phyloP scores from a whole-genome alignment of 1,284 basidiomycete genomes.

The Exsudoporus floridanus region DNA sequence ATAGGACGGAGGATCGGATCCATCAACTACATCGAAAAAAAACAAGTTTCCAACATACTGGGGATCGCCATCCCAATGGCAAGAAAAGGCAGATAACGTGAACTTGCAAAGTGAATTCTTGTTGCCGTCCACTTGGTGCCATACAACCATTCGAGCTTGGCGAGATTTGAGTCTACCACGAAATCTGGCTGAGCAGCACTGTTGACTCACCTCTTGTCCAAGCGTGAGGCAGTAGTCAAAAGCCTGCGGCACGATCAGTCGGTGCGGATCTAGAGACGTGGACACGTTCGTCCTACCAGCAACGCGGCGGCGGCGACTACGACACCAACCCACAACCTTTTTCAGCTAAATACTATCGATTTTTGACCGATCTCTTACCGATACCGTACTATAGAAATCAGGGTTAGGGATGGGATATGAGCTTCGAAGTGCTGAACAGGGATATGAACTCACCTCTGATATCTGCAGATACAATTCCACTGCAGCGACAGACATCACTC shows the following conservation, averaged over 20 bases:
- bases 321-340: not conserved
- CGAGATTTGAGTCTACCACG: not conserved
- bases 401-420: no score
- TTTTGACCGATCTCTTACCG: constrained; percentile 7
- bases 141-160: constrained; percentile 20
- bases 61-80: constrained; percentile 20
- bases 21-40: not conserved
- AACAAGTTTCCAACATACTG: constrained; percentile 2
- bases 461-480: constrained; percentile 18
- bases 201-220: constrained; percentile 10
- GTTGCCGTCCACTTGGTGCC: constrained; percentile 17
- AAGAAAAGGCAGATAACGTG: constrained; percentile 27
- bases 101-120: constrained; percentile 20
- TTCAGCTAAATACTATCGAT: not conserved
- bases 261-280: not conserved
- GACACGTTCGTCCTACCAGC: constrained; percentile 3
- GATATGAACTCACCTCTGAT: constrained; percentile 16
- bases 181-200: not conserved
- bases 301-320: constrained; percentile 17
- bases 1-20: not conserved
- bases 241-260: constrained; percentile 4
- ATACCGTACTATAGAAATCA: constrained; percentile 10
- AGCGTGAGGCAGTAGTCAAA: constrained; percentile 24
- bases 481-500: constrained; percentile 11
- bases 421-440: no score